Evolutionary conservation across 495 filamentous ascomycete genomes (phyloP), one percentile per base, ranked within the genome.

Genomic region (Penicillium cinerascens): DNA sequence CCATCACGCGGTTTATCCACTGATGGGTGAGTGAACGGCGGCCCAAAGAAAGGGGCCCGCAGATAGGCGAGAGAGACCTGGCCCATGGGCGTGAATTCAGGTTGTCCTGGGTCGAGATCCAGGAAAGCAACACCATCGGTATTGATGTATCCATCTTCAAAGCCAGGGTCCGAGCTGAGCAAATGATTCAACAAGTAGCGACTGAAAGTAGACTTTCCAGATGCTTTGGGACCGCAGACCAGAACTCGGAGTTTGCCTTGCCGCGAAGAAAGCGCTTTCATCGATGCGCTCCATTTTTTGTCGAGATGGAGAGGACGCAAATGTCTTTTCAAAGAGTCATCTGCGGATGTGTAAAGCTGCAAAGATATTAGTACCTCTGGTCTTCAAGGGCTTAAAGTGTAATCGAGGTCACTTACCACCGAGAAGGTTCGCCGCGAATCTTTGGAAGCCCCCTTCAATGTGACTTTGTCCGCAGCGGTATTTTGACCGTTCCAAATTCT

Each of bases 201-300:
- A 39, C 83, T 82, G 57, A 95, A 91, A 0, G 88, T 92, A 3
- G 91, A 95, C 65, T 95, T 95, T 15, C 91, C 91, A 13, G 89
- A 87, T 1, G 81, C 85, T 52, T 95, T 92, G 1, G 89, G 86
- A 2, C 91, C 91, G 45, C 85, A 89, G 3, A 92, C 65, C 50
- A 92, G 73, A 4, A 83, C 68, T 29, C 65, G 67, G 1, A 78
- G 69, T 41, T 52, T 60, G 1, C 68, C 69, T 26, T 68, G 64
- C 35, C 67, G 65, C 21, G 48, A 75, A 52, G 55, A 72, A 47
- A 56, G 74, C 50, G 54, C 62, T 36, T 75, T 76, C 36, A 72
- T 74, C 7, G 68, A 75, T 15, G 64, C 52, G 33, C 70, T 73
- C 87, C 87, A 91, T 61, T 86, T 82, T 18, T 82, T 78, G 6